Evolutionary conservation across 768 basidiomycete species (phyloP).

Genomic region (Mrakia blollopis): DNA sequence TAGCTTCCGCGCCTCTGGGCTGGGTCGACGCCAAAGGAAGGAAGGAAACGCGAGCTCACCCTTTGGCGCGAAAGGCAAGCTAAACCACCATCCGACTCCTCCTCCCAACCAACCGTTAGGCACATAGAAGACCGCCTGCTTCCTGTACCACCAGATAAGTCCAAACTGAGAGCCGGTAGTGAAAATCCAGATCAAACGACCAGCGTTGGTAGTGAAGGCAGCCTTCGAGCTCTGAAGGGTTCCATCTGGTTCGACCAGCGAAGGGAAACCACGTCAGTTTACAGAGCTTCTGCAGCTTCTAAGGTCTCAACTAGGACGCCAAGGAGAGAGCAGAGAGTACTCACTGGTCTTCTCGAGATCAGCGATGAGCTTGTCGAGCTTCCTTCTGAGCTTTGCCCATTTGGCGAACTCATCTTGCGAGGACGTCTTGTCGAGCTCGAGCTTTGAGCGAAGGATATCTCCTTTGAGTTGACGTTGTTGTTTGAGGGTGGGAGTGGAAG

Average conservation of each 20-base stretch:
- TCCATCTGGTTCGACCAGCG: constrained; percentile 52
- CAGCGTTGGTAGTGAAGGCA: constrained; percentile 67
- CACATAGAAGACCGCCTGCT: constrained; percentile 85
- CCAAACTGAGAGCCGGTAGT: constrained; percentile 83
- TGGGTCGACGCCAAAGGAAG: neutral
- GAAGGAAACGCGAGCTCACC: constrained; percentile 10
- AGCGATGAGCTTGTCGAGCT: constrained; percentile 81
- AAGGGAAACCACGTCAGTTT: neutral
- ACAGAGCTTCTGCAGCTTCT: neutral
- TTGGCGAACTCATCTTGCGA: constrained; percentile 97
- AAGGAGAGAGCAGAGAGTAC: constrained; percentile 32
- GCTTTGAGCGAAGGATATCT: constrained; percentile 71
- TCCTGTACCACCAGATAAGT: constrained; percentile 87
- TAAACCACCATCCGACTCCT: constrained; percentile 69
- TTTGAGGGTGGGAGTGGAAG: constrained; percentile 51
- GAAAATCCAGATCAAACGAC: constrained; percentile 65
- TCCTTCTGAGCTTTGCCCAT: constrained; percentile 90
- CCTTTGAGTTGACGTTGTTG: constrained; percentile 69
- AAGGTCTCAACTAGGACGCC: neutral
- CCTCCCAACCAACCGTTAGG: constrained; percentile 81
- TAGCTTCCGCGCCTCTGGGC: neutral
- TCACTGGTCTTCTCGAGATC: constrained; percentile 88
- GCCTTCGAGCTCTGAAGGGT: constrained; percentile 59
- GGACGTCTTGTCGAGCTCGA: constrained; percentile 80
- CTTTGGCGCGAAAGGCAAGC: constrained; percentile 40